phyloP scores from a whole-genome alignment of 202 grass and related monocot species.

The Panicum virgatum region DNA sequence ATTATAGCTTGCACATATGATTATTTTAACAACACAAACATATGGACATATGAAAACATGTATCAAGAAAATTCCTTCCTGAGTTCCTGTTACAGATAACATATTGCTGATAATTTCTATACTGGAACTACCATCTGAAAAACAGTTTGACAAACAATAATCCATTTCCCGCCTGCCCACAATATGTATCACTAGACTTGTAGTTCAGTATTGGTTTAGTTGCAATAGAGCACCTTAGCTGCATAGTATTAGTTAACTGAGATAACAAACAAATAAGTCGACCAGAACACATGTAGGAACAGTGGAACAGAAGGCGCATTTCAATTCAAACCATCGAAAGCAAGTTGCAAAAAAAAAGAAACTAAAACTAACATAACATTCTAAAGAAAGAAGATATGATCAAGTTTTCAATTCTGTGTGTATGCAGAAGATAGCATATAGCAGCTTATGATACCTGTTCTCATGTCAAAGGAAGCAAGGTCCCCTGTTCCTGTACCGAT shows the following conservation, averaged over 20 bases:
- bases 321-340: background rate
- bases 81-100: background rate
- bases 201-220: slow-evolving; percentile 19
- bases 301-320: background rate
- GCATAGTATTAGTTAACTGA: background rate
- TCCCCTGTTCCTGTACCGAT: slow-evolving; percentile 85
- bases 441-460: slow-evolving; percentile 63
- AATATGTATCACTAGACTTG: background rate
- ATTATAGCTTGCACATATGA: background rate
- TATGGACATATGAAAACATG: background rate
- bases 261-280: background rate
- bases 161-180: background rate
- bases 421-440: background rate
- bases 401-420: background rate
- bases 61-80: background rate
- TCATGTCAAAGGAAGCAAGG: slow-evolving; percentile 90
- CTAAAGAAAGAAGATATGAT: slow-evolving; percentile 22
- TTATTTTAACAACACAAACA: background rate
- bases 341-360: background rate
- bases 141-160: background rate
- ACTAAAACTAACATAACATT: slow-evolving; percentile 2
- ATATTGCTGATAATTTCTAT: background rate
- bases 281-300: background rate
- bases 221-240: background rate
- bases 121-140: background rate